Evolutionary conservation across 108 stramenopile genomes (phyloP).

Genomic region (Pseudonitzschia delicatissima): DNA sequence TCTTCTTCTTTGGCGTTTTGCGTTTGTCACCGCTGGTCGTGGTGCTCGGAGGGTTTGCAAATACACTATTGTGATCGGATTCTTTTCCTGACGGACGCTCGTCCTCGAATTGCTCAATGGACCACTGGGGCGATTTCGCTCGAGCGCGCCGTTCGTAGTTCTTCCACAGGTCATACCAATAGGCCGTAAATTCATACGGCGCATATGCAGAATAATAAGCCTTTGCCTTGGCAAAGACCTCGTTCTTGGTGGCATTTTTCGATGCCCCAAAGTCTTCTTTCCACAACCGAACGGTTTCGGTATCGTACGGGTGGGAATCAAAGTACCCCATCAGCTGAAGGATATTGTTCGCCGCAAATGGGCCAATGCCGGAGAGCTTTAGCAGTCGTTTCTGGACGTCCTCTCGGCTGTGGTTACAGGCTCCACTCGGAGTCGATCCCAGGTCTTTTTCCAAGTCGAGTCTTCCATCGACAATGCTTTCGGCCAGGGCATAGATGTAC

Average conservation of each 20-base stretch:
- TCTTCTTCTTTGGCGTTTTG: not conserved
- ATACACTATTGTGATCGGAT: constrained; percentile 7
- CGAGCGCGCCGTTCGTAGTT: constrained; percentile 4
- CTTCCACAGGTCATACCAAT: constrained; percentile 11
- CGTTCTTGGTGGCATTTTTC: not conserved
- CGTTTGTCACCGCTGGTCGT: not conserved
- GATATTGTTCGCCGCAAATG: constrained; percentile 6
- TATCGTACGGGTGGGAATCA: constrained; percentile 6
- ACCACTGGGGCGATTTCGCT: not conserved
- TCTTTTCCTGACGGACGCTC: not conserved
- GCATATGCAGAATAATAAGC: not conserved
- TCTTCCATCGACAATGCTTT: not conserved
- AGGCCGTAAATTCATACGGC: not conserved
- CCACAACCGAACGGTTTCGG: constrained; percentile 7
- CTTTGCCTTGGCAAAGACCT: not conserved
- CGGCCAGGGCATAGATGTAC: not conserved
- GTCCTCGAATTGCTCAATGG: constrained; percentile 1
- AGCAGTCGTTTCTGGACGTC: not conserved
- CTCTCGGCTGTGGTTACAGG: not conserved
- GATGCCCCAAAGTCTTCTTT: constrained; percentile 8
- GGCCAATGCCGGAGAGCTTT: not conserved
- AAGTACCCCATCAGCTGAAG: constrained; percentile 10
- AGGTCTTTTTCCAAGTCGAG: not conserved
- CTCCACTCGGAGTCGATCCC: not conserved
- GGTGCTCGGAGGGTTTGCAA: not conserved